phyloP scores from a whole-genome alignment of 2,329 filamentous ascomycete species.

The Coniella lustricola region DNA sequence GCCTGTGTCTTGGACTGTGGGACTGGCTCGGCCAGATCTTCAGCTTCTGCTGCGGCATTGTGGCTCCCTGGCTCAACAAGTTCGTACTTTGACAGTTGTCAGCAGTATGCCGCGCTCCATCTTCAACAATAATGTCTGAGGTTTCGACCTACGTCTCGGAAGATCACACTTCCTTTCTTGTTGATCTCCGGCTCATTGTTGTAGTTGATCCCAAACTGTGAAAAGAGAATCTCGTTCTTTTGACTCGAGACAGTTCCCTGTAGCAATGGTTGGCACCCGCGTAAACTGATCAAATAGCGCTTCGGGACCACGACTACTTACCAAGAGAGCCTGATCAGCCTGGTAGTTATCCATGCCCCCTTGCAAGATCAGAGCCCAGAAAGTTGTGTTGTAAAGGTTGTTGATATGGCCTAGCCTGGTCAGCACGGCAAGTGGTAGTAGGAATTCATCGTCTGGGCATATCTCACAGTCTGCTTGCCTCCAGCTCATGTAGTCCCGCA shows the following conservation, averaged over 20 bases:
- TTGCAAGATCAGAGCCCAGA: slow-evolving; percentile 79
- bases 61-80: slow-evolving; percentile 53
- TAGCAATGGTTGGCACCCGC: not conserved
- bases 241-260: slow-evolving; percentile 78
- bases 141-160: slow-evolving; percentile 58
- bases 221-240: slow-evolving; percentile 95
- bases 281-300: not conserved
- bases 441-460: no score
- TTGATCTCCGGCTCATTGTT: slow-evolving; percentile 92
- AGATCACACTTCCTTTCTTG: slow-evolving; percentile 87
- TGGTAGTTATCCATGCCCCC: slow-evolving; percentile 70
- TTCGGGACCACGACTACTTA: slow-evolving; percentile 29
- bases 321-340: slow-evolving; percentile 74
- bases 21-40: slow-evolving; percentile 43
- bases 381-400: slow-evolving; percentile 96
- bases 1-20: slow-evolving; percentile 69
- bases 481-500: slow-evolving; percentile 96
- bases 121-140: not conserved
- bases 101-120: no score
- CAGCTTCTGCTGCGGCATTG: slow-evolving; percentile 38
- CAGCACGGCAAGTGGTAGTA: slow-evolving; percentile 2
- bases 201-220: slow-evolving; percentile 86
- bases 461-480: slow-evolving; percentile 85
- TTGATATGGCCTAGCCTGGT: slow-evolving; percentile 74
- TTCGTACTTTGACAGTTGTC: slow-evolving; percentile 49